Evolutionary conservation across 2,329 filamentous ascomycete species (phyloP).

Genomic region (Cladosporium sp.): DNA sequence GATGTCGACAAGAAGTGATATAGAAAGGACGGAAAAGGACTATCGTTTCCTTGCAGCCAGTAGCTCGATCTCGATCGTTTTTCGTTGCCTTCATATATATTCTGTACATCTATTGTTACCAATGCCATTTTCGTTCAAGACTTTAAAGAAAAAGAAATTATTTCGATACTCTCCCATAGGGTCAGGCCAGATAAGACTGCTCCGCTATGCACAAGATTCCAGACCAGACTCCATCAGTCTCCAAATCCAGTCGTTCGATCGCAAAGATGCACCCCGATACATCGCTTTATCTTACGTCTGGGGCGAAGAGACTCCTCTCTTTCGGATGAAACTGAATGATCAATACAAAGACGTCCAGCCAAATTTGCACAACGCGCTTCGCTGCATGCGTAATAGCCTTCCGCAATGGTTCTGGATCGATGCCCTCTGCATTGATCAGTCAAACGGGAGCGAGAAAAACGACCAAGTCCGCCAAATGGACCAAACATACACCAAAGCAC

Average conservation of each 20-base stretch:
- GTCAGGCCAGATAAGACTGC: neutral
- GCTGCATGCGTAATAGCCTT: neutral
- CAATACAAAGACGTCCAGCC: neutral
- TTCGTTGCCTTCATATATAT: neutral
- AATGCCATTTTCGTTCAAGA: neutral
- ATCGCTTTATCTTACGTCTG: constrained; percentile 15
- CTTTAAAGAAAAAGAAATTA: neutral
- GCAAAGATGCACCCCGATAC: constrained; percentile 3
- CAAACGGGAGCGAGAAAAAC: constrained; percentile 7
- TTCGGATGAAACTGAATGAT: neutral
- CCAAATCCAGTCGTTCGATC: neutral
- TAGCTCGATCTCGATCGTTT: too few relatives aligned
- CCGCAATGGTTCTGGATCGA: constrained; percentile 14
- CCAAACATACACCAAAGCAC: constrained; percentile 11
- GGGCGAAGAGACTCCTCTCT: neutral
- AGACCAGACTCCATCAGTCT: neutral
- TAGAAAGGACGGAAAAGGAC: too few relatives aligned
- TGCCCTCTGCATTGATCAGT: constrained; percentile 19
- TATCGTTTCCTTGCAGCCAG: too few relatives aligned
- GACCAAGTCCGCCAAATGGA: constrained; percentile 15
- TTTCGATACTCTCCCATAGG: neutral
- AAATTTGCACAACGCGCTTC: neutral
- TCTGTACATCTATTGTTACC: too few relatives aligned
- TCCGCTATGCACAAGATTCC: neutral
- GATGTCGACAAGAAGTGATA: neutral